Percentiles rank a stretch among this genome's conserved stretches.
Conservation (phyloP, 805 yeast genomes). For the Ogataea methylovora region DNA sequence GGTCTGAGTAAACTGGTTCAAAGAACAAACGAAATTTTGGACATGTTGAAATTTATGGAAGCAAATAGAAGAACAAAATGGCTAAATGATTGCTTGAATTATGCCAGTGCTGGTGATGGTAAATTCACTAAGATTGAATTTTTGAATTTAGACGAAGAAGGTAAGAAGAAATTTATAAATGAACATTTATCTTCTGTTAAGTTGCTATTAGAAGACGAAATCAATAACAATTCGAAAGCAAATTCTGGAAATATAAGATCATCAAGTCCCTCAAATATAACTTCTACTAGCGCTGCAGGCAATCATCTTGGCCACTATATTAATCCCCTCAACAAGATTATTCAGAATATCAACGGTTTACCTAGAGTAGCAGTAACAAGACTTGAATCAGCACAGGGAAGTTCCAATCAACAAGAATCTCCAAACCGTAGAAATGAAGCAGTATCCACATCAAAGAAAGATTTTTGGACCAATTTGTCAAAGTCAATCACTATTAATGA, state of each 20-base stretch:
- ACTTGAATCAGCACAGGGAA: too few relatives aligned
- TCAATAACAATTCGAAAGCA: not conserved
- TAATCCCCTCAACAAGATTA: constrained; percentile 21
- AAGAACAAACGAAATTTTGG: constrained; percentile 49
- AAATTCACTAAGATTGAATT: constrained; percentile 14
- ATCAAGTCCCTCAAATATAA: constrained; percentile 5
- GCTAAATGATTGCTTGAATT: constrained; percentile 49
- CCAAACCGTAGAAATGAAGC: too few relatives aligned
- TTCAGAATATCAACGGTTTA: constrained; percentile 23
- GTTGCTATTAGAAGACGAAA: constrained; percentile 3
- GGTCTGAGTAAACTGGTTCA: constrained; percentile 29
- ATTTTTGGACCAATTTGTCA: constrained; percentile 12
- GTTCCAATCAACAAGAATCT: too few relatives aligned
- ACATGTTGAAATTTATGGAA: constrained; percentile 51
- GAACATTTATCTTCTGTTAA: constrained; percentile 13
- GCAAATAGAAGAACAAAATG: constrained; percentile 48
- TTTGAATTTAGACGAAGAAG: constrained; percentile 16
- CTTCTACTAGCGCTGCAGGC: not conserved
- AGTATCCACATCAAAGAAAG: constrained; percentile 1
- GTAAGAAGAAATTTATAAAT: constrained; percentile 14
- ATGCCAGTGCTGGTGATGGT: constrained; percentile 15
- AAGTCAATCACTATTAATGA: constrained; percentile 19
- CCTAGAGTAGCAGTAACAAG: constrained; percentile 3
- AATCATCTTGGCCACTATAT: constrained; percentile 10
- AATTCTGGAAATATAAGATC: constrained; percentile 5